phyloP scores from a whole-genome alignment of 2,329 filamentous ascomycete species.

The Botrytis porri region DNA sequence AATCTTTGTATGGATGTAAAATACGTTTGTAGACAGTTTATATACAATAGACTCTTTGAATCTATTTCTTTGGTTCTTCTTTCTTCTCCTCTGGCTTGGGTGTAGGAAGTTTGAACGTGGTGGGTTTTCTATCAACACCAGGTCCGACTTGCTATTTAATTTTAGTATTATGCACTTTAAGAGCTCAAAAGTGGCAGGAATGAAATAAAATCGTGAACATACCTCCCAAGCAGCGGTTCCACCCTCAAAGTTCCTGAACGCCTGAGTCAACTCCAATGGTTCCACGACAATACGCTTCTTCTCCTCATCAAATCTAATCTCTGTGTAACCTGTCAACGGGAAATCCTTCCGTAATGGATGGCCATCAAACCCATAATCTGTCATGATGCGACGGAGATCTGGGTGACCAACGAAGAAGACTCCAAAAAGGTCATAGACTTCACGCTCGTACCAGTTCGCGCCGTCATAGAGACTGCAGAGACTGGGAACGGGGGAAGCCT shows the following conservation, averaged over 20 bases:
- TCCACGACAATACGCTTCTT: conserved; percentile 99
- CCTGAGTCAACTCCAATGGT: conserved; percentile 94
- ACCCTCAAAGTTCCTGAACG: conserved; percentile 97
- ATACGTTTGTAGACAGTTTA: conserved; percentile 27
- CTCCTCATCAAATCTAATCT: conserved; percentile 97
- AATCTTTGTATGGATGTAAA: not conserved
- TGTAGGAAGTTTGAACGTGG: conserved; percentile 89
- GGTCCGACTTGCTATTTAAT: conserved; percentile 62
- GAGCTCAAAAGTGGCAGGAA: conserved; percentile 31
- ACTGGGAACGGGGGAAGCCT: conserved; percentile 89
- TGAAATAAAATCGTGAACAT: conserved; percentile 43
- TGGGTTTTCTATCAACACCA: conserved; percentile 76
- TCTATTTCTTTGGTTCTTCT: conserved; percentile 88
- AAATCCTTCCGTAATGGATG: conserved; percentile 98
- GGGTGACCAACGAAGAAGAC: conserved; percentile 96
- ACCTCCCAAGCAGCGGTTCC: conserved; percentile 72
- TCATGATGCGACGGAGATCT: conserved; percentile 96
- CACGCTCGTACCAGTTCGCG: conserved; percentile 97
- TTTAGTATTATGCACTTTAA: conserved; percentile 24
- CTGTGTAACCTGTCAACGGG: conserved; percentile 95
- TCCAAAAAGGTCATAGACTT: conserved; percentile 96
- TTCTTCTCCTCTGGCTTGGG: conserved; percentile 92
- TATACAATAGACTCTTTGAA: conserved; percentile 31
- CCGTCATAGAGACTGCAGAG: conserved; percentile 85
- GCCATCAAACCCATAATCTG: conserved; percentile 97